Conservation (phyloP, 176 grass and related monocot species). For the Raddia guianensis region DNA sequence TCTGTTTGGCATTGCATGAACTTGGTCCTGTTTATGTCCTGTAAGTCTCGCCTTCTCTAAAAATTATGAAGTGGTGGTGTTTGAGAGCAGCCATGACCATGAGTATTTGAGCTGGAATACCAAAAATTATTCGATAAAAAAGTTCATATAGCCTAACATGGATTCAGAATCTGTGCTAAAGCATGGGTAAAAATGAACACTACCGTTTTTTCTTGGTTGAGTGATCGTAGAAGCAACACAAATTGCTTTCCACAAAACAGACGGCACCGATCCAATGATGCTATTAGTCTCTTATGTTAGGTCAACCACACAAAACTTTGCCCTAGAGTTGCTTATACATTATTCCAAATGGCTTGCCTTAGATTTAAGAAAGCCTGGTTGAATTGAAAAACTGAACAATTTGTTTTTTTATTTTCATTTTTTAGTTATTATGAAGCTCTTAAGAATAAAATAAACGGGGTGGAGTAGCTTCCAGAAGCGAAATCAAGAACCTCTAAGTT, state of each 20-base stretch:
- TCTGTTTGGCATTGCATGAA: neutral
- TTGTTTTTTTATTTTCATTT: too few relatives aligned
- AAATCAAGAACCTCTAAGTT: too few relatives aligned
- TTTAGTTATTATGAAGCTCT: too few relatives aligned
- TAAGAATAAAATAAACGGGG: too few relatives aligned
- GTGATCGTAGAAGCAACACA: conserved; percentile 21
- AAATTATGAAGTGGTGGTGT: neutral
- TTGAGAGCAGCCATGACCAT: neutral
- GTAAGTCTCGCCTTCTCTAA: neutral
- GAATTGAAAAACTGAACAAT: too few relatives aligned
- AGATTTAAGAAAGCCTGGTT: too few relatives aligned
- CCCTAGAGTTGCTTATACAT: neutral
- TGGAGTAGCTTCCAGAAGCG: too few relatives aligned
- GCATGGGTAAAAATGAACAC: neutral
- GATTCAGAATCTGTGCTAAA: conserved; percentile 1
- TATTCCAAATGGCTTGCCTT: too few relatives aligned
- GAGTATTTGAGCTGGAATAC: conserved; percentile 16
- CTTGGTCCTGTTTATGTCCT: conserved; percentile 9
- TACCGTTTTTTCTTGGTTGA: conserved; percentile 6
- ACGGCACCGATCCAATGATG: neutral
- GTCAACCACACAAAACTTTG: conserved; percentile 32
- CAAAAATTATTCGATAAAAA: neutral
- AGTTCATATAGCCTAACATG: neutral
- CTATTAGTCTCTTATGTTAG: conserved; percentile 24
- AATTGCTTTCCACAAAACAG: conserved; percentile 17